phyloP scores from a whole-genome alignment of 768 basidiomycete species.

The Mycena epipterygia region DNA sequence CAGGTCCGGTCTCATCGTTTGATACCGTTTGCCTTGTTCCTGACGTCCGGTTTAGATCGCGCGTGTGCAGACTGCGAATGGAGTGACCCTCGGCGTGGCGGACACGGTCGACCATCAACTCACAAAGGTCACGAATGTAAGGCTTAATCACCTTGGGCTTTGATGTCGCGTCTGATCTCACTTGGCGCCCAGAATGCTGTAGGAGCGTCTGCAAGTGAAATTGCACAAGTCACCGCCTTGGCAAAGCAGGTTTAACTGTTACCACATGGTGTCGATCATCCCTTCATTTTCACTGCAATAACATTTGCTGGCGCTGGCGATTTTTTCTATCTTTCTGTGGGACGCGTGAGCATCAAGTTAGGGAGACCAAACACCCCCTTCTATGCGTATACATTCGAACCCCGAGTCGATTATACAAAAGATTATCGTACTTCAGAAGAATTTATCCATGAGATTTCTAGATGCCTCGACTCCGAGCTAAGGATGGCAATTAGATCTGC shows the following conservation, averaged over 20 bases:
- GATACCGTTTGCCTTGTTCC: background rate
- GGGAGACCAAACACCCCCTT: background rate
- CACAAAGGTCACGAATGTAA: constrained; percentile 42
- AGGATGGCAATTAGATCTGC: constrained; percentile 35
- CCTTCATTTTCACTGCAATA: constrained; percentile 8
- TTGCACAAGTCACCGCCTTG: constrained; percentile 43
- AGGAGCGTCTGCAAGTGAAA: constrained; percentile 41
- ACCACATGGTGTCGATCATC: background rate
- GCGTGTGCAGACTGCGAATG: constrained; percentile 42
- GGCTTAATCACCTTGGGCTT: background rate
- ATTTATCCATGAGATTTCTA: constrained; percentile 82
- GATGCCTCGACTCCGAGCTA: constrained; percentile 95
- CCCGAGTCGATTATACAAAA: constrained; percentile 1
- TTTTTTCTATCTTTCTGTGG: constrained; percentile 5
- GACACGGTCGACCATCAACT: constrained; percentile 47
- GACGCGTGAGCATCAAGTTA: background rate
- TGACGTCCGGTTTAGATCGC: constrained; percentile 34
- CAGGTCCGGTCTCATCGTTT: constrained; percentile 28
- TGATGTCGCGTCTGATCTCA: background rate
- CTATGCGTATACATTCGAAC: background rate
- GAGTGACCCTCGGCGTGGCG: constrained; percentile 39
- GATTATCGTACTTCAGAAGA: constrained; percentile 57
- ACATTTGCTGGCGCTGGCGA: constrained; percentile 15
- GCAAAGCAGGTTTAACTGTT: constrained; percentile 31
- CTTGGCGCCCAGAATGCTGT: constrained; percentile 42